Percentiles rank a stretch among this genome's conserved stretches.
Evolutionary conservation across 2,329 filamentous ascomycete species (phyloP).

Genomic region (Aspergillus sp.): DNA sequence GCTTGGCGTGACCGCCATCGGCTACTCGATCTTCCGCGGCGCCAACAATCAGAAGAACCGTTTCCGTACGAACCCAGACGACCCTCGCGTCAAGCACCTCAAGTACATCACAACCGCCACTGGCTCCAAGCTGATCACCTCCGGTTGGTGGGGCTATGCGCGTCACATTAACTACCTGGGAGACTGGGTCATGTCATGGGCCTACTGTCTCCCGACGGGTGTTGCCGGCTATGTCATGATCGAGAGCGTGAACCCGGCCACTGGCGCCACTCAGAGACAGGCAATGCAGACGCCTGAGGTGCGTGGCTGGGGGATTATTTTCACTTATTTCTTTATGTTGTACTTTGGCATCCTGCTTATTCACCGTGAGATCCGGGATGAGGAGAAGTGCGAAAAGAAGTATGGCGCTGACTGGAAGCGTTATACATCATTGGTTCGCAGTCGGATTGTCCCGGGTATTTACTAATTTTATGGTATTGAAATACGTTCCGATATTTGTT

Average conservation of each 20-base stretch:
- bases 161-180: conserved; percentile 94
- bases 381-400: conserved; percentile 83
- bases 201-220: conserved; percentile 79
- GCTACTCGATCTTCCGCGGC: conserved; percentile 90
- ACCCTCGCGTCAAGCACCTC: conserved; percentile 70
- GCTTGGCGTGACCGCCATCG: conserved; percentile 55
- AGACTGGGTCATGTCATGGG: conserved; percentile 91
- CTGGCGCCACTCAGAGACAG: conserved; percentile 60
- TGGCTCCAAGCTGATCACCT: conserved; percentile 71
- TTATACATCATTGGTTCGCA: conserved; percentile 76
- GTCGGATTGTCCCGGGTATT: conserved; percentile 72
- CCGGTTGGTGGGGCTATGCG: conserved; percentile 88
- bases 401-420: conserved; percentile 88
- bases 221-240: conserved; percentile 70
- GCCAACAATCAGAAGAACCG: conserved; percentile 91
- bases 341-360: conserved; percentile 84
- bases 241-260: conserved; percentile 38
- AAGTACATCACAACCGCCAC: conserved; percentile 76
- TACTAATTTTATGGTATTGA: conserved; percentile 47
- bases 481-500: neutral
- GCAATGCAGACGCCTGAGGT: conserved; percentile 66
- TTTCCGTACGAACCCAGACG: conserved; percentile 79
- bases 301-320: conserved; percentile 70
- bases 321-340: conserved; percentile 90
- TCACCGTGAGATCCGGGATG: conserved; percentile 78